Base-by-base conservation (phyloP, 2,329 filamentous ascomycete species). In the Diaporthe australafricana region DNA sequence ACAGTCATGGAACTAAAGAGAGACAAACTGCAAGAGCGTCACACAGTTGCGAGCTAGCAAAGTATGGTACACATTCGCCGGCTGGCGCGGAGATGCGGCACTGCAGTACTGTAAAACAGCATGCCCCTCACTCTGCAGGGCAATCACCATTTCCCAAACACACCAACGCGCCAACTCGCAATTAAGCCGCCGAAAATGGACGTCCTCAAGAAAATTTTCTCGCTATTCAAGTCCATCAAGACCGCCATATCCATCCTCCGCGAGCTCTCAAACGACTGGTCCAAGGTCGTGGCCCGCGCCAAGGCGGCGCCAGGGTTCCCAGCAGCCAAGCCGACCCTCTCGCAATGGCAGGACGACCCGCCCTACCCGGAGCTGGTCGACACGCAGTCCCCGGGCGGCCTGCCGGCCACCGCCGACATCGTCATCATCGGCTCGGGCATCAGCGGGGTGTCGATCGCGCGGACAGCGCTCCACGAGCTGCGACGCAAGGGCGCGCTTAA, bases 271-370 rank as follows among this genome's bases (percentile, higher is more conserved):
- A 60, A 32, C 52, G 72, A 73, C 35, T 72, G 68, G 38, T 42
- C 70, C 50, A 42, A 55, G 9, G 27, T 70, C 35, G 38, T 57
- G 8, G 57, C 56, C 42, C 72, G 65, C 11, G 53, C 60, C 32
- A 42, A 30, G 22, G 40, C 66, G 17, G 40, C 79, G 2, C 84
- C 85, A 4, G 84, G 84, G 17, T 76, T 83, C 2, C 86, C 86
- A 0, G 78, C 81, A 17, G 74, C 81, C 12, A 79, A 83, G 55
- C 82, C 85, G 0, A 85, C 85, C 3, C 65, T 70, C 5, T 79
- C 87, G 9, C 88, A 85, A 77, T 88, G 85, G 87, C 80, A 84
- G 35, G 77, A 82, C 16, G 75, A 83, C 57, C 81, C 85, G 63
- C 83, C 85, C 0, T 83, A 82, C 75, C 83, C 84, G 5, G 78